Base-by-base conservation (phyloP, 345 rosid species). In the Euclidium syriacum region DNA sequence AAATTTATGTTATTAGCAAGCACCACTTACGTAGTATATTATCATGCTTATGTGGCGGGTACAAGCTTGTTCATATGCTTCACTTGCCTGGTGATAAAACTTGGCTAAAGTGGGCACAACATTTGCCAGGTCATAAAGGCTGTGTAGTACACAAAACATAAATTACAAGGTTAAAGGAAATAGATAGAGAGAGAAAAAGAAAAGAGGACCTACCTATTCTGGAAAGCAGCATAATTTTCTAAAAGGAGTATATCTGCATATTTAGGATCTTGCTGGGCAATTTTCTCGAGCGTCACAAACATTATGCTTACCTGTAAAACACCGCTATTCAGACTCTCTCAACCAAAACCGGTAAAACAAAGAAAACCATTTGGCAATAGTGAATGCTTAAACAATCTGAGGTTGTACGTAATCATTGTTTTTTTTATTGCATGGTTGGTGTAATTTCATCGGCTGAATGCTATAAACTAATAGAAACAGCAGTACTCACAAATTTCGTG, bases 51-150 rank as follows among this genome's bases (percentile, higher is more conserved):
- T 94, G 79, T 84, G 94, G 40, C 91, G 92, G 6, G 95, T 86
- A 70, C 99, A 95, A 54, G 99, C 97, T 79, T 87, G 95, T 73
- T 90, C 99, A 76, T 94, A 90, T 68, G 92, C 85, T 81, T 94
- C 99, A 71, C 96, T 90, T 39, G 99, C 99, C 81, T 88, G 99
- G 77, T 95, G 97, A 77, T 95, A 95, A 65, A 90, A 95, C 78
- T 95, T 95, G 75, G 97, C 99, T 73, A 95, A 81, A 12, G 87
- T 90, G 19, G 97, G 92, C 53, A 95, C 96, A 32, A 90, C 89
- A 76, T 95, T 95, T 42, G 99, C 99, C 48, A 95, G 82, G 69
- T 95, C 97, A 80, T 90, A 95, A 74, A 90, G 75, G 77, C 99
- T 95, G 85, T n/a, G n/a, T n/a, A n/a, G n/a, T n/a, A n/a, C 78